Evolutionary conservation across 176 grass and related monocot genomes (phyloP), one percentile per base, ranked within the genome.

Genomic region (Phoenix dactylifera): DNA sequence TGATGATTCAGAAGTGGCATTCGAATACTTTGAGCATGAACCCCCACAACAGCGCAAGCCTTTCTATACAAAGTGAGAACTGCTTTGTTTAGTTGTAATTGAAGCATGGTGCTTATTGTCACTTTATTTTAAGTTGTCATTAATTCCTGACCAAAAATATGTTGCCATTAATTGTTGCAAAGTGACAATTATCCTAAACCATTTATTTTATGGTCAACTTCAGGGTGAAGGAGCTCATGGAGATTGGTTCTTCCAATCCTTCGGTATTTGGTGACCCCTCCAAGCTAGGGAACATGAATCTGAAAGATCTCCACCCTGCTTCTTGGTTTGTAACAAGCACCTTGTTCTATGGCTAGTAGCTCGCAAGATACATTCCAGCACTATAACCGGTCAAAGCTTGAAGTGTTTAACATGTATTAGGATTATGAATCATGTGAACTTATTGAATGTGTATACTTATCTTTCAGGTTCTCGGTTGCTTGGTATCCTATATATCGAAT

Each of bases 401-500:
- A 14, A 48, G 0, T 59, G 0, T 19, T 15, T 61, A 16, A 51
- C 10, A 44, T 44, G 35, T 44, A 44, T 44, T 14, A 44, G 35
- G 35, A 44, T 44, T 12, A 14, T 44, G 35, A 44, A 44, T 12
- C 1, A 44, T 44, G 35, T 44, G 35, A 44, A 44, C 35, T 12
- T 44, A 44, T 44, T 2, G 1, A 44, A 44, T 12, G 12, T 44
- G 7, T 14, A 12, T 44, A 44, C 22, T 18, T 49, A 24, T 19
- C 53, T 61, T 22, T n/a, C 24, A 72, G 48, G 69, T 61, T 60
- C 58, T 50, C 57, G 30, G 48, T 72, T 60, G 48, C 48, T 60
- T 72, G 69, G 57, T 32, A 72, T 60, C 57, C 69, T 17, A 53
- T 60, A 60, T 51, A 20, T 32, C 4, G 49, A 20, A 72, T 71